phyloP scores from a whole-genome alignment of 2,329 filamentous ascomycete genomes.

The Aspergillus sp. region DNA sequence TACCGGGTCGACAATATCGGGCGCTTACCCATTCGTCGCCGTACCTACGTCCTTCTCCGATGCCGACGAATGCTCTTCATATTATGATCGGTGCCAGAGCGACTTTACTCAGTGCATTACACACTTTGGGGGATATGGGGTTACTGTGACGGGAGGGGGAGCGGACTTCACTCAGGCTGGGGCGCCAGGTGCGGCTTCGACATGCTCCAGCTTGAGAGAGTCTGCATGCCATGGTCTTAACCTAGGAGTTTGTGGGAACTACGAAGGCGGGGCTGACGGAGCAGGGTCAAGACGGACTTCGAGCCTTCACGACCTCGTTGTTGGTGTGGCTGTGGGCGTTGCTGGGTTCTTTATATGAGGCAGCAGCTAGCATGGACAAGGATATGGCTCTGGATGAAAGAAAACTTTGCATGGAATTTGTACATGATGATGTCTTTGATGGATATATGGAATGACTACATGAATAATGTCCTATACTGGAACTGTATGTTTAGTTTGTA shows the following conservation, averaged over 20 bases:
- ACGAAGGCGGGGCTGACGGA: conserved; percentile 28
- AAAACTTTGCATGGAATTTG: background rate
- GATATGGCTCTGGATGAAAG: background rate
- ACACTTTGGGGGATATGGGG: conserved; percentile 50
- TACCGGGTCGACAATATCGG: conserved; percentile 47
- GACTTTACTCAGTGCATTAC: conserved; percentile 47
- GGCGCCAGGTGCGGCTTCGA: conserved; percentile 43
- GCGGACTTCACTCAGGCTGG: conserved; percentile 51
- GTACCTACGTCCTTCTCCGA: conserved; percentile 56
- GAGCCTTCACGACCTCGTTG: conserved; percentile 43
- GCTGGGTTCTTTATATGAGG: conserved; percentile 45
- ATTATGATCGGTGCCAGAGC: conserved; percentile 54
- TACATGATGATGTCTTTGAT: conserved; percentile 4
- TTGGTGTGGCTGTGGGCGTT: conserved; percentile 47
- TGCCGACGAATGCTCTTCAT: conserved; percentile 52
- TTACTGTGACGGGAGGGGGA: conserved; percentile 52
- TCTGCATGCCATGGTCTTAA: conserved; percentile 51
- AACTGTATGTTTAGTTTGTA: conserved; percentile 2
- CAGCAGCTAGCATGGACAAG: conserved; percentile 2
- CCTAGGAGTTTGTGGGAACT: conserved; percentile 45
- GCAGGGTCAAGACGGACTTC: conserved; percentile 32
- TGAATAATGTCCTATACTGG: conserved; percentile 11
- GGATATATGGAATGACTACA: conserved; percentile 13
- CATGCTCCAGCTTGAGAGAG: conserved; percentile 48
- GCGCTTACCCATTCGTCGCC: conserved; percentile 53